Conservation (phyloP, 2,329 filamentous ascomycete species). For the Fusarium verrucosum region DNA sequence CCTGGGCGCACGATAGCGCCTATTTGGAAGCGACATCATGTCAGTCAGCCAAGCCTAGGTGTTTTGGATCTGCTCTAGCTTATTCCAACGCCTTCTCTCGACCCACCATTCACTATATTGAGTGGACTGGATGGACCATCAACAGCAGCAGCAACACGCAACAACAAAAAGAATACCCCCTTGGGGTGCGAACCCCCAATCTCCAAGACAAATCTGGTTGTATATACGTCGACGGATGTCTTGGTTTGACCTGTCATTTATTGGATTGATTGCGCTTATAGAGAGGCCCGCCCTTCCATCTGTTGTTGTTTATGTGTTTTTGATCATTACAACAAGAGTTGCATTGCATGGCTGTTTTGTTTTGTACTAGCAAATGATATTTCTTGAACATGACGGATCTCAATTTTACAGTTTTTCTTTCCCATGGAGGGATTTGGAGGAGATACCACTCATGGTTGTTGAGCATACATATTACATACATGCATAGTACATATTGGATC, state of each 20-base stretch:
- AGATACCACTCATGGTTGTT: constrained; percentile 38
- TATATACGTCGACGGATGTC: constrained; percentile 34
- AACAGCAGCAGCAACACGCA: constrained; percentile 26
- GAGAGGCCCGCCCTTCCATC: constrained; percentile 25
- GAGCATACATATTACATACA: constrained; percentile 29
- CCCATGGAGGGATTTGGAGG: constrained; percentile 31
- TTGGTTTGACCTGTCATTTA: constrained; percentile 13
- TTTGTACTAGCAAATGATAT: constrained; percentile 24
- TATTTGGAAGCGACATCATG: constrained; percentile 17
- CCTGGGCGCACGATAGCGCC: constrained; percentile 24
- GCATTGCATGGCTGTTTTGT: constrained; percentile 38
- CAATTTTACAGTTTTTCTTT: constrained; percentile 16
- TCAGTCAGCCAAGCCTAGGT: constrained; percentile 14
- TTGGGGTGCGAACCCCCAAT: constrained; percentile 39
- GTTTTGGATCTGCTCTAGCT: constrained; percentile 19
- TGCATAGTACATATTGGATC: constrained; percentile 35
- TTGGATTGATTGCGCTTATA: constrained; percentile 29
- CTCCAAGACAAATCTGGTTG: constrained; percentile 31
- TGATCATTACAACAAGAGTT: constrained; percentile 30
- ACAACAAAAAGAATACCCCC: constrained; percentile 36
- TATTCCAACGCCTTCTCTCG: constrained; percentile 11
- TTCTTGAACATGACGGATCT: constrained; percentile 27
- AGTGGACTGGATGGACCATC: constrained; percentile 42
- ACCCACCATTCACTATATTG: no score
- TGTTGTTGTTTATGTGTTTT: constrained; percentile 23